Conservation (phyloP, 2,329 filamentous ascomycete species). For the Aurifilum marmelostoma region DNA sequence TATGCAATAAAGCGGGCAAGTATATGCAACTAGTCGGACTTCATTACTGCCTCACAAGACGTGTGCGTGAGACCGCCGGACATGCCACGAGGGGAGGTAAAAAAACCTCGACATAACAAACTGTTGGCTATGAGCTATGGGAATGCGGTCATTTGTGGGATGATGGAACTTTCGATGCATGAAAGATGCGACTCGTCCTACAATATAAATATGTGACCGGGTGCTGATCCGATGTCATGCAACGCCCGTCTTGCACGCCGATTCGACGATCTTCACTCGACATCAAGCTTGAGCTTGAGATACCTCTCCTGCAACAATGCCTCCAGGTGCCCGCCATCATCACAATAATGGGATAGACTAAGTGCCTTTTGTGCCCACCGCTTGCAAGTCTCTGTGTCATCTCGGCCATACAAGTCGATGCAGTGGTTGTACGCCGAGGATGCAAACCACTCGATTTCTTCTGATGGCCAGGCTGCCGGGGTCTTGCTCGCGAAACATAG, state of each 20-base stretch:
- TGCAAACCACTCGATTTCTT: slow-evolving; percentile 78
- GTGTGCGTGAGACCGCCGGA: not conserved
- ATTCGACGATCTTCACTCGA: not conserved
- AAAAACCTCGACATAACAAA: not conserved
- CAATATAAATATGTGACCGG: not conserved
- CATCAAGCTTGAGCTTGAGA: slow-evolving; percentile 42
- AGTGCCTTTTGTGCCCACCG: slow-evolving; percentile 68
- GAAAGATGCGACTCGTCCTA: not conserved
- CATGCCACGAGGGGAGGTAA: not conserved
- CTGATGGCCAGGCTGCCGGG: slow-evolving; percentile 56
- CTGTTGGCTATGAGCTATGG: too few species aligned
- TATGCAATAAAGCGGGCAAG: slow-evolving; percentile 9
- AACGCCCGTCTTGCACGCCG: not conserved
- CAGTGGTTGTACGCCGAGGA: slow-evolving; percentile 71
- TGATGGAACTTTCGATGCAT: not conserved
- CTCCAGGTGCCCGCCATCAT: slow-evolving; percentile 56
- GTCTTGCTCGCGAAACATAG: slow-evolving; percentile 6
- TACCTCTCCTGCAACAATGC: slow-evolving; percentile 49
- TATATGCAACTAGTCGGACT: slow-evolving; percentile 14
- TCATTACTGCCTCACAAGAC: slow-evolving; percentile 1
- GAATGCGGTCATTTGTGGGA: not conserved
- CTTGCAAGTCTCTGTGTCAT: slow-evolving; percentile 58
- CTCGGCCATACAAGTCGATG: slow-evolving; percentile 64
- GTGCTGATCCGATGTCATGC: not conserved
- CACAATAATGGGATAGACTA: slow-evolving; percentile 60